Evolutionary conservation across 768 basidiomycete genomes (phyloP), one percentile per base, ranked within the genome.

Genomic region (Phanerochaete carnosa): DNA sequence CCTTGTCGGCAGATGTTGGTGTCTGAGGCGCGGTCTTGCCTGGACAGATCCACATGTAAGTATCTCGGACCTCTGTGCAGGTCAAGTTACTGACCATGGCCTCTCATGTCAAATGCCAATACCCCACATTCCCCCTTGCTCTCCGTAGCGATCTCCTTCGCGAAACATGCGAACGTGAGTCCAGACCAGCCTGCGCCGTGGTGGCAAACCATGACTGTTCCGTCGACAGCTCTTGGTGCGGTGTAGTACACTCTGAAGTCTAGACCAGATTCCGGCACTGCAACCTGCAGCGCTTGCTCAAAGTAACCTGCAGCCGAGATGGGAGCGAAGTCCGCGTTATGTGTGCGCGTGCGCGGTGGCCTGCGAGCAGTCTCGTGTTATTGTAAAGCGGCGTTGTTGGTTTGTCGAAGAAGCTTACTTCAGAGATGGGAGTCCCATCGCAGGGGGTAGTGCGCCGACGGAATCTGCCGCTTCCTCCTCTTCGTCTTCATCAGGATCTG

Each of bases 141-240:
- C 71, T 80, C 64, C 45, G 76, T 81, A 12, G 70, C 72, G 1
- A 98, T 75, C 73, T 92, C 89, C 73, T 88, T 89, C n/a, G 95
- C 94, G 59, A 97, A 80, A 67, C 86, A 88, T 1, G 97, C 95
- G 72, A 96, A 99, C 64, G 85, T 92, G 62, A 98, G 77, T 0
- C 86, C 97, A 0, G 89, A 88, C 70, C 94, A 94, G 15, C 97
- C 97, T 0, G 94, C 96, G 1, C 97, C 97, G 66, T 99, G 96
- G 68, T 97, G 95, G 74, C 92, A 95, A 5, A 98, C 81, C 71
- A 98, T 83, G 2, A 96, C 85, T 0, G 89, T 87, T 19, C 79
- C 81, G 55, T 79, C 76, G 22, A 75, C 64, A 30, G 75, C 72
- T 51, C 79, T 79, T 1, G 94, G 85, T 1, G 89, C 83, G 0